Conservation (phyloP, 371 early-diverging fungal species). For the Circinella minor region DNA sequence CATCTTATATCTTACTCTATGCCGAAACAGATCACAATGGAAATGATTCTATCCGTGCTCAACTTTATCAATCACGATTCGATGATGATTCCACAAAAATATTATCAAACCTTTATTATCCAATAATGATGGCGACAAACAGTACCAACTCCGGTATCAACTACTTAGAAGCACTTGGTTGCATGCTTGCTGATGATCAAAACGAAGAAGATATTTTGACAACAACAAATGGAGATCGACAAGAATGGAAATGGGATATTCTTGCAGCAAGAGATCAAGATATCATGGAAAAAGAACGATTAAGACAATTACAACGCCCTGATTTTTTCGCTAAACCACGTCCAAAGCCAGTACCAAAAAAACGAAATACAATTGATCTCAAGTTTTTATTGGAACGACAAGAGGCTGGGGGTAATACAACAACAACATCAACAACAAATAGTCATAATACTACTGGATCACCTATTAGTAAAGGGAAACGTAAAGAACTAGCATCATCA, state of each 20-base stretch:
- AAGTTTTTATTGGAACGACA: slow-evolving; percentile 4
- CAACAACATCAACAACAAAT: too few species aligned
- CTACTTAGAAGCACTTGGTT: background rate
- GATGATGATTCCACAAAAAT: background rate
- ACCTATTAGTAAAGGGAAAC: background rate
- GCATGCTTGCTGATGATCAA: background rate
- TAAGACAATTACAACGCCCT: slow-evolving; percentile 8
- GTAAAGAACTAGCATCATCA: background rate
- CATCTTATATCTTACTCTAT: slow-evolving; percentile 6
- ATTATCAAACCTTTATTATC: background rate
- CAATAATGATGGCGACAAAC: too few species aligned
- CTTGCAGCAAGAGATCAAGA: slow-evolving; percentile 8
- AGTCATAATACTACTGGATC: background rate
- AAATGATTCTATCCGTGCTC: background rate
- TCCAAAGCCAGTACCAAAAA: slow-evolving; percentile 10
- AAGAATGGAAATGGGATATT: slow-evolving; percentile 12
- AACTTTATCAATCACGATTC: slow-evolving; percentile 8
- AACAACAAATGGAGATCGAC: background rate
- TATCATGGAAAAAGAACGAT: background rate
- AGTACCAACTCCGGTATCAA: background rate
- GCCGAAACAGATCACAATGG: background rate
- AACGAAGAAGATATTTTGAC: too few species aligned
- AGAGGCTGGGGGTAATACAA: background rate
- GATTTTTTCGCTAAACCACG: slow-evolving; percentile 17
- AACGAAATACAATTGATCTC: slow-evolving; percentile 3